Evolutionary conservation across 1,284 basidiomycete genomes (phyloP).

Genomic region (Afroboletus lepidellus): DNA sequence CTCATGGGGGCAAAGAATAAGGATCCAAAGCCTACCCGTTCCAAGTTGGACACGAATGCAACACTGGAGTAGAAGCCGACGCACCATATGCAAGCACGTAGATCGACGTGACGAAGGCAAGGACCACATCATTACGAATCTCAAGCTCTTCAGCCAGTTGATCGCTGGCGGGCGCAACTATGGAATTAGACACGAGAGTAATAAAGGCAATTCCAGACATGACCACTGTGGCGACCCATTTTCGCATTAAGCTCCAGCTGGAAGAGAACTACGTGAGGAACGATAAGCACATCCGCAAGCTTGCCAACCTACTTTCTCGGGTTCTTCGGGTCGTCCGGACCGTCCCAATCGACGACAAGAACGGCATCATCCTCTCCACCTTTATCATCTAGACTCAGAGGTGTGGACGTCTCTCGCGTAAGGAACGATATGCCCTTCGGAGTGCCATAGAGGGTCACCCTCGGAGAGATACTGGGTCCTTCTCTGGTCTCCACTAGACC

Average conservation of each 20-base stretch:
- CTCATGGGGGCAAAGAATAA: conserved; percentile 56
- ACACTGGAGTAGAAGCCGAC: not conserved
- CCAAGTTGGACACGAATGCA: conserved; percentile 2
- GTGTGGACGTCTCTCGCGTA: not conserved
- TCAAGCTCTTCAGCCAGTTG: conserved; percentile 56
- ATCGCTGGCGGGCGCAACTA: conserved; percentile 64
- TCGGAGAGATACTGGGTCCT: conserved; percentile 3
- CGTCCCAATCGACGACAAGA: conserved; percentile 37
- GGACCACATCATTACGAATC: conserved; percentile 49
- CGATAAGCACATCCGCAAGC: no score
- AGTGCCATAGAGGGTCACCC: conserved; percentile 8
- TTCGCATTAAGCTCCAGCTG: conserved; percentile 49
- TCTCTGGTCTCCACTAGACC: not conserved
- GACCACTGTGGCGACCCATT: conserved; percentile 49
- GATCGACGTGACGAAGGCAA: conserved; percentile 63
- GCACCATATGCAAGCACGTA: conserved; percentile 68
- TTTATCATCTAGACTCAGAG: not conserved
- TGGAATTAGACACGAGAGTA: conserved; percentile 52
- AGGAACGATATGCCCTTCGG: not conserved
- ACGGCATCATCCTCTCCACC: not conserved
- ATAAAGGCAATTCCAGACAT: conserved; percentile 54
- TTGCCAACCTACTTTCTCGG: conserved; percentile 32
- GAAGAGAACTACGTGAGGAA: not conserved
- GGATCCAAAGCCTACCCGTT: conserved; percentile 45
- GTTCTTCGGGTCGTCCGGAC: conserved; percentile 36